These are phyloP conservation scores for Artemisia argyi DNA, from an alignment of 129 eudicot species.

Conservation along the genomic window DNA sequence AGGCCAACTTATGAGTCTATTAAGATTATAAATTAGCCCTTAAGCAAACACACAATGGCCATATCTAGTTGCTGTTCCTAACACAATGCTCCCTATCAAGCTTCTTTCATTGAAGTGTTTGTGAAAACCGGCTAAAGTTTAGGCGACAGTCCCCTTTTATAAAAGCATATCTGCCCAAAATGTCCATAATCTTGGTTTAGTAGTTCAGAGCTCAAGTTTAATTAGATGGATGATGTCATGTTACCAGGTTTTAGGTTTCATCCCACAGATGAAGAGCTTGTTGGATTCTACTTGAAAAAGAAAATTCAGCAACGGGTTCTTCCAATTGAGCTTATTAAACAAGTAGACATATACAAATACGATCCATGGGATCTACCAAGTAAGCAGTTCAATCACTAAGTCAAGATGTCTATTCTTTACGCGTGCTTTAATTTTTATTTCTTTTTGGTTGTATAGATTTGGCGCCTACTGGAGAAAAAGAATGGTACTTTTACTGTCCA, in stretches of 20 bases:
- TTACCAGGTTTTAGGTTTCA: slow-evolving; percentile 48
- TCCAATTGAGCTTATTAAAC: slow-evolving; percentile 40
- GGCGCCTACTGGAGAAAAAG: slow-evolving; percentile 93
- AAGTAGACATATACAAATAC: slow-evolving; percentile 40
- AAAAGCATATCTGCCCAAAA: slow-evolving; percentile 16
- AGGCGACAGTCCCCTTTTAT: slow-evolving; percentile 14
- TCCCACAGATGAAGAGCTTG: slow-evolving; percentile 46
- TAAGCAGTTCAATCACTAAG: slow-evolving; percentile 7
- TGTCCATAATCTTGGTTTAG: slow-evolving; percentile 14
- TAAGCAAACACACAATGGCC: slow-evolving; percentile 25
- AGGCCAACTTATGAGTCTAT: slow-evolving; percentile 8
- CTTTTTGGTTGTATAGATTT: slow-evolving; percentile 39
- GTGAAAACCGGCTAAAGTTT: slow-evolving; percentile 15
- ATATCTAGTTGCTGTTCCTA: slow-evolving; percentile 18
- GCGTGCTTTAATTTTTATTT: not conserved
- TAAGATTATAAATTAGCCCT: slow-evolving; percentile 30
- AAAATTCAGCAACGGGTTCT: slow-evolving; percentile 36
- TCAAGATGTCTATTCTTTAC: not conserved
- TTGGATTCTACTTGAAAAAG: slow-evolving; percentile 40
- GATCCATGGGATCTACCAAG: slow-evolving; percentile 51
- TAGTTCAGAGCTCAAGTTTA: not conserved
- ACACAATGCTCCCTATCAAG: slow-evolving; percentile 21
- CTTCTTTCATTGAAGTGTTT: slow-evolving; percentile 8
- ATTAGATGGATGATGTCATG: slow-evolving; percentile 39
- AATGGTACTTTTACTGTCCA: slow-evolving; percentile 97